These are phyloP conservation scores for Jackrogersella minutella DNA, from an alignment of 495 filamentous ascomycete genomes.

Conservation along the genomic window DNA sequence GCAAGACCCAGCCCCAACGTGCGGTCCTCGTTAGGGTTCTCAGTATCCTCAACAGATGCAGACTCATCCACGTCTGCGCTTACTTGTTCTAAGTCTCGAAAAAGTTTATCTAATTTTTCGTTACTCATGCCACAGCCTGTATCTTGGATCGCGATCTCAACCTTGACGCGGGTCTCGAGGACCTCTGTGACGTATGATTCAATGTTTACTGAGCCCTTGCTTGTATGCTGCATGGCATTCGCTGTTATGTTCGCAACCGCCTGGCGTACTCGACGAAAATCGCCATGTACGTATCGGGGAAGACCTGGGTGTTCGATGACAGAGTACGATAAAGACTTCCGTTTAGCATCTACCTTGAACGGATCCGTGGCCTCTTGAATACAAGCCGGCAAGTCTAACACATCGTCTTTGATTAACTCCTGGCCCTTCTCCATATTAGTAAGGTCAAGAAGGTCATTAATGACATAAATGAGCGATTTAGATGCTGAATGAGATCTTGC, in stretches of 20 bases:
- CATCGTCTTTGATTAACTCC: conserved; percentile 80
- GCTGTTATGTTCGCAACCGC: conserved; percentile 82
- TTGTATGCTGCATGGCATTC: conserved; percentile 87
- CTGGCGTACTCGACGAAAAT: conserved; percentile 80
- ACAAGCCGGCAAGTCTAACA: conserved; percentile 75
- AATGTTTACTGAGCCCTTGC: conserved; percentile 71
- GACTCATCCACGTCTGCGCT: conserved; percentile 64
- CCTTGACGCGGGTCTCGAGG: conserved; percentile 56
- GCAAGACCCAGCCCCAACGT: conserved; percentile 85
- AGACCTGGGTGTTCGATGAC: conserved; percentile 72
- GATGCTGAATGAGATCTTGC: conserved; percentile 92
- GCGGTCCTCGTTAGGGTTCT: conserved; percentile 47
- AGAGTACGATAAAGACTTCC: conserved; percentile 76
- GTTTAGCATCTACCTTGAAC: conserved; percentile 75
- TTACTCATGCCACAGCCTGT: conserved; percentile 82
- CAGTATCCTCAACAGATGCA: conserved; percentile 38
- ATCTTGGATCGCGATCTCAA: conserved; percentile 81
- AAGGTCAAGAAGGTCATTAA: conserved; percentile 93
- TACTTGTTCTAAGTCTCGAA: conserved; percentile 88
- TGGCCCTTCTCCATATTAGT: conserved; percentile 89
- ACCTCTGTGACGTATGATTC: conserved; percentile 67
- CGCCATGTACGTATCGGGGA: conserved; percentile 77
- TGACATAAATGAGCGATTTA: conserved; percentile 93
- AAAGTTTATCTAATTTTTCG: conserved; percentile 76
- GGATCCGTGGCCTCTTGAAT: conserved; percentile 79